Percentiles rank a stretch among this genome's conserved stretches.
These are phyloP conservation scores for Penicillium atrosanguineum DNA, from an alignment of 495 filamentous ascomycete genomes.

Conservation along the genomic window DNA sequence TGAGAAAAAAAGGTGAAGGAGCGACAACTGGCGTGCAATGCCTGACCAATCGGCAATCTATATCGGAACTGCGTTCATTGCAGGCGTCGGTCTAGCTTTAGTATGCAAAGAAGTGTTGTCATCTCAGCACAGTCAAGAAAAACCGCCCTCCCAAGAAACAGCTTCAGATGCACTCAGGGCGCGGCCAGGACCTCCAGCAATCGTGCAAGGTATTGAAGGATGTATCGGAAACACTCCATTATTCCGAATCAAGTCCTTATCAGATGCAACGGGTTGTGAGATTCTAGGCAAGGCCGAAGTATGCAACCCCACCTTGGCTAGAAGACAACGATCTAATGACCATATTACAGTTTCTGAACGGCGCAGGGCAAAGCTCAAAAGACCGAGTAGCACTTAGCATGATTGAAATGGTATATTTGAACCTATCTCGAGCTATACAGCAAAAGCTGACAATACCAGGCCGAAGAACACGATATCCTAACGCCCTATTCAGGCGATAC, in stretches of 20 bases:
- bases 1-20: not conserved
- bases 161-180: conserved; percentile 20
- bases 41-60: conserved; percentile 38
- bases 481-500: conserved; percentile 81
- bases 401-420: conserved; percentile 61
- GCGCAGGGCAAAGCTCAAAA: conserved; percentile 92
- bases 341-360: conserved; percentile 69
- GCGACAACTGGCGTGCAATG: conserved; percentile 12
- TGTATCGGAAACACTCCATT: conserved; percentile 94
- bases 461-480: conserved; percentile 75
- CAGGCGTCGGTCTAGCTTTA: conserved; percentile 69
- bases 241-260: conserved; percentile 81
- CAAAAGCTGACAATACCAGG: conserved; percentile 37
- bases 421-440: not conserved
- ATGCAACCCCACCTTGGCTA: conserved; percentile 7
- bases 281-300: conserved; percentile 94
- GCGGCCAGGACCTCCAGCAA: conserved; percentile 39
- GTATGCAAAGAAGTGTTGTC: conserved; percentile 70
- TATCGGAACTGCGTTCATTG: conserved; percentile 66
- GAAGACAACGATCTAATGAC: conserved; percentile 1
- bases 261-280: conserved; percentile 85
- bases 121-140: conserved; percentile 46
- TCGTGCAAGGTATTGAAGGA: conserved; percentile 77
- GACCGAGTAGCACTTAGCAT: conserved; percentile 91
- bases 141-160: not conserved